Base-by-base conservation (phyloP, 768 basidiomycete species). In the Agrocybe praecox region DNA sequence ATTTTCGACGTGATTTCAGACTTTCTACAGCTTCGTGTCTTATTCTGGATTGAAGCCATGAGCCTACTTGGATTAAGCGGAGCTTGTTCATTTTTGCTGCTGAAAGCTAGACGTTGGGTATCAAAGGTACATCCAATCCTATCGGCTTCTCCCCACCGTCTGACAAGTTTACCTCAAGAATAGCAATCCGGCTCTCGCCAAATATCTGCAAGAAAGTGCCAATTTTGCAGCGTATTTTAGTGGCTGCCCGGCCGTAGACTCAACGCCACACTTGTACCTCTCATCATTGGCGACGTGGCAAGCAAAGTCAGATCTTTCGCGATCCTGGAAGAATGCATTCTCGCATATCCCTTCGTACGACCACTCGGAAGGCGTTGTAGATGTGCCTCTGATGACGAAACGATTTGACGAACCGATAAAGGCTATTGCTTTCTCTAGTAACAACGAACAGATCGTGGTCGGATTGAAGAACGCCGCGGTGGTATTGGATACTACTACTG, bases 351-450 rank as follows among this genome's bases (percentile, higher is more conserved):
- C 62, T 21, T 18, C 17, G 2, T 58, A 60, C 32, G 44, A 24
- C 17, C 47, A 40, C 55, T 21, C 6, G 7, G 23, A 21, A 8
- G 46, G 46, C 14, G 29, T 14, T 11, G n/a, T 24, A n/a, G n/a
- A n/a, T n/a, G n/a, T n/a, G n/a, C 12, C n/a, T 9, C 6, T 36
- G 12, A 34, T 50, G 29, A 34, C 10, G 17, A 6, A 15, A 15
- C 14, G 6, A 26, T 11, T 6, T 26, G 18, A 12, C 33, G 23
- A 32, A 12, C n/a, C 5, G 23, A 34, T 50, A 6, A 17, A 2
- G 3, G 5, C 66, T 12, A 57, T 72, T 12, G 61, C 62, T 17
- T 67, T 61, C 60, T 69, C 67, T 7, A 56, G 56, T 2, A 62
- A 69, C 49, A 62, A 57, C 17, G 55, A 10, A 22, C 57, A 40